These are phyloP conservation scores for Fusarium albidum DNA, from an alignment of 2,329 filamentous ascomycete genomes.

Conservation along the genomic window DNA sequence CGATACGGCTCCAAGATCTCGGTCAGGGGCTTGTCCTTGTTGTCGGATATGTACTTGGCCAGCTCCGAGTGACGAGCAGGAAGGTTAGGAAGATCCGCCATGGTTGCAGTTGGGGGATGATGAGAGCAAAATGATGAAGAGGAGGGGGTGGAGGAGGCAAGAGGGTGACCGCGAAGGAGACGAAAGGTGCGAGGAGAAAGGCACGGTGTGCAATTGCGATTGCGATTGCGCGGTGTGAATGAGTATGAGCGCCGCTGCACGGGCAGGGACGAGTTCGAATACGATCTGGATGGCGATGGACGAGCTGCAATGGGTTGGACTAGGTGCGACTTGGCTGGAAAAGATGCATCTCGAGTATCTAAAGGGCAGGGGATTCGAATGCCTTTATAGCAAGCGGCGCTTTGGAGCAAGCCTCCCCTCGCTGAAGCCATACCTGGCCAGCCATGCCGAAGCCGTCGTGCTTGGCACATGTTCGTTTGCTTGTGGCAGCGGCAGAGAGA, in stretches of 20 bases:
- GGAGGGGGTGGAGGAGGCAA: neutral
- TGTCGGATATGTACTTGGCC: constrained; percentile 61
- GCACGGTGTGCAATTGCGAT: constrained; percentile 2
- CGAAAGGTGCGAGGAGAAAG: constrained; percentile 7
- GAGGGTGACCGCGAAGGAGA: too few species aligned
- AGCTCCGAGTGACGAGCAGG: constrained; percentile 57
- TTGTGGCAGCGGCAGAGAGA: too few species aligned
- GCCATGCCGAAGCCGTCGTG: constrained; percentile 12
- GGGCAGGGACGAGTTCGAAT: neutral
- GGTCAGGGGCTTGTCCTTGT: constrained; percentile 60
- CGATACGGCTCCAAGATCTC: constrained; percentile 73
- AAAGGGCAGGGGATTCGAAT: constrained; percentile 7
- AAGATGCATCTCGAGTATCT: neutral
- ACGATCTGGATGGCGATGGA: neutral
- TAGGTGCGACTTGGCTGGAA: neutral
- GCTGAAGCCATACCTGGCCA: constrained; percentile 23
- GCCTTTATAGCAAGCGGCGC: constrained; percentile 31
- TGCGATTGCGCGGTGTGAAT: constrained; percentile 10
- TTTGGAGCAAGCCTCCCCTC: neutral
- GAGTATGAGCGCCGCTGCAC: neutral
- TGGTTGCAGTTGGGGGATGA: constrained; percentile 32
- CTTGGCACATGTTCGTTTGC: neutral
- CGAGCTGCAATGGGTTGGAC: constrained; percentile 2
- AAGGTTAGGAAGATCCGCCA: constrained; percentile 52
- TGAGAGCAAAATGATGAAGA: neutral